Conservation (phyloP, 495 filamentous ascomycete species). For the Chlorociboria aeruginascens region DNA sequence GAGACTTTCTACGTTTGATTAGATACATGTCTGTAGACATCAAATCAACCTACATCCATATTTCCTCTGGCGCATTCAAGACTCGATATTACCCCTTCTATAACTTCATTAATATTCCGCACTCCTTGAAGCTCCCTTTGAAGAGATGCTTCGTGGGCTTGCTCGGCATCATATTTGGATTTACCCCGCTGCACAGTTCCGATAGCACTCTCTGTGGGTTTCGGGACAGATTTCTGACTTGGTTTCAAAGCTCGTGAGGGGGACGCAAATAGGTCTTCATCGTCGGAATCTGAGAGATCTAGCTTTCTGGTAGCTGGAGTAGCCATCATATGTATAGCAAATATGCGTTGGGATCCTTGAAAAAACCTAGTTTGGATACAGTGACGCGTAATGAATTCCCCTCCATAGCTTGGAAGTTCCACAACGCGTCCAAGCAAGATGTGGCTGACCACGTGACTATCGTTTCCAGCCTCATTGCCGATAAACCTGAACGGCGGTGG, state of each 20-base stretch:
- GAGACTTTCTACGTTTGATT: slow-evolving; percentile 55
- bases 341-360: background rate
- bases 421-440: too few relatives aligned
- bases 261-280: slow-evolving; percentile 63
- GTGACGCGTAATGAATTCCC: too few relatives aligned
- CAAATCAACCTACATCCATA: slow-evolving; percentile 57
- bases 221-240: background rate
- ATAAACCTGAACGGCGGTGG: too few relatives aligned
- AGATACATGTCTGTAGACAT: background rate
- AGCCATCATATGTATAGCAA: slow-evolving; percentile 6
- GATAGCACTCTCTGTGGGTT: slow-evolving; percentile 10
- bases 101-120: slow-evolving; percentile 71
- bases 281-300: slow-evolving; percentile 48
- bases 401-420: too few relatives aligned
- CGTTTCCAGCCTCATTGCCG: too few relatives aligned
- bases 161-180: slow-evolving; percentile 51
- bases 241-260: slow-evolving; percentile 35
- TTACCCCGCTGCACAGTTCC: slow-evolving; percentile 23
- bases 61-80: slow-evolving; percentile 75
- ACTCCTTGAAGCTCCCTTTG: slow-evolving; percentile 71
- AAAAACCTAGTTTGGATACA: too few relatives aligned
- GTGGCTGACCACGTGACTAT: too few relatives aligned
- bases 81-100: slow-evolving; percentile 71
- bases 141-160: slow-evolving; percentile 60
- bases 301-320: slow-evolving; percentile 15